phyloP scores from a whole-genome alignment of 78 protist species.

The Dictyostelium capitatum region DNA sequence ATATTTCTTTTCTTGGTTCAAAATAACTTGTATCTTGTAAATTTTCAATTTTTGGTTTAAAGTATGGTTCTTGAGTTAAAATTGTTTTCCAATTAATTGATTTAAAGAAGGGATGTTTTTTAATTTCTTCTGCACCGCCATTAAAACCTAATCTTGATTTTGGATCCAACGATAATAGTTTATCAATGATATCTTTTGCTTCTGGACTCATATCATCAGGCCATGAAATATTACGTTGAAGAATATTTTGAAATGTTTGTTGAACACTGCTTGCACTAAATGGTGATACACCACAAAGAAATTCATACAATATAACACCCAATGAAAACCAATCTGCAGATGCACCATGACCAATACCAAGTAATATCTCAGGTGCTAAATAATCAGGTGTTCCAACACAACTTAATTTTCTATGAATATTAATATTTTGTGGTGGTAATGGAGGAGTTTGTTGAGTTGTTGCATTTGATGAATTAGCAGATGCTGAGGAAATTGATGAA shows the following conservation, averaged over 20 bases:
- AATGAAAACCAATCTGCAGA: conserved; percentile 86
- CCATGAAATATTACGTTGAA: conserved; percentile 73
- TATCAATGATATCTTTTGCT: conserved; percentile 73
- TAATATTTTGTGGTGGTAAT: conserved; percentile 43
- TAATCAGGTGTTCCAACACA: conserved; percentile 98
- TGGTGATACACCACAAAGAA: conserved; percentile 79
- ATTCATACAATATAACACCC: conserved; percentile 82
- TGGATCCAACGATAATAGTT: conserved; percentile 73
- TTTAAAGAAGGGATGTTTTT: conserved; percentile 84
- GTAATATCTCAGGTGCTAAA: conserved; percentile 97
- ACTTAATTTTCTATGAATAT: conserved; percentile 61
- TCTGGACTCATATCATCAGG: conserved; percentile 61
- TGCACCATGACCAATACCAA: conserved; percentile 87
- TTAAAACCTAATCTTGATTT: conserved; percentile 74
- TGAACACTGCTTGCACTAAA: conserved; percentile 80
- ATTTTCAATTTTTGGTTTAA: conserved; percentile 58
- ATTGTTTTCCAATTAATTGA: conserved; percentile 83
- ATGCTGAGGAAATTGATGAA: background rate
- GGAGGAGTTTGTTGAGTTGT: conserved; percentile 21
- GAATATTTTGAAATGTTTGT: conserved; percentile 84
- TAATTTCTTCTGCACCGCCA: conserved; percentile 82
- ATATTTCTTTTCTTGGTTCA: conserved; percentile 75
- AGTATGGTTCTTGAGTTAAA: conserved; percentile 70
- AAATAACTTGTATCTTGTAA: conserved; percentile 81
- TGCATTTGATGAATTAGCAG: background rate